phyloP scores from a whole-genome alignment of 2,329 filamentous ascomycete genomes.

The Seiridium unicorne region DNA sequence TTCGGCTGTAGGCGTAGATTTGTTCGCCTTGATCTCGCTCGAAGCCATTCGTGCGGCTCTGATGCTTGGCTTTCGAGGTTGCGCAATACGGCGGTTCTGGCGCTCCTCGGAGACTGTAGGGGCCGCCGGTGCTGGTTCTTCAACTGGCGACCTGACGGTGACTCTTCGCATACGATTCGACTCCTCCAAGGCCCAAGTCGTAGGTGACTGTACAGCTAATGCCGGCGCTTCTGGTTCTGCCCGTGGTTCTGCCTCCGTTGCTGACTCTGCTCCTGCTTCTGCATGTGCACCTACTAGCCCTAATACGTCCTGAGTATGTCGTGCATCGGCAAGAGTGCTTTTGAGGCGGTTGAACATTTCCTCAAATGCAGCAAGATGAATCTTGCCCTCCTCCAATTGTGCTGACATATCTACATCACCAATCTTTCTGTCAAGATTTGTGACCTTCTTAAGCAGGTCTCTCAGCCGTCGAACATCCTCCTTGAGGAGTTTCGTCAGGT shows the following conservation, averaged over 20 bases:
- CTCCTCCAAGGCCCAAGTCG: neutral
- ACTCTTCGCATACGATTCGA: conserved; percentile 5
- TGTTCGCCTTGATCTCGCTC: neutral
- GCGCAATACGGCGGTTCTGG: neutral
- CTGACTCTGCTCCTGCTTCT: neutral
- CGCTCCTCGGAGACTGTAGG: conserved; percentile 8
- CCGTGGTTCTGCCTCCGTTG: neutral
- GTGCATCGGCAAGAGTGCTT: neutral
- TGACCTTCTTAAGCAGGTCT: neutral
- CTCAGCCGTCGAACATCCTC: neutral
- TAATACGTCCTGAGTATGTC: neutral
- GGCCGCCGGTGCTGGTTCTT: neutral
- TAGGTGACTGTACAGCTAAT: neutral
- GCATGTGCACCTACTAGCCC: neutral
- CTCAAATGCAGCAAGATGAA: neutral
- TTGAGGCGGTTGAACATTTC: neutral
- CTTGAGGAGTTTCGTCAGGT: neutral
- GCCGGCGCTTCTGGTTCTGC: neutral
- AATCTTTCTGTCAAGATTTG: neutral
- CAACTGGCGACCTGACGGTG: conserved; percentile 3
- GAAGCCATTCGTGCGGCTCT: neutral
- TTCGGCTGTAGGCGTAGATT: neutral
- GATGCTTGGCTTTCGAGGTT: conserved; percentile 4
- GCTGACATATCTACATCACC: neutral
- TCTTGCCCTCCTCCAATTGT: neutral